Evolutionary conservation across 2,329 filamentous ascomycete species (phyloP), one percentile per base, ranked within the genome.

Genomic region (Ophiostoma sp.): DNA sequence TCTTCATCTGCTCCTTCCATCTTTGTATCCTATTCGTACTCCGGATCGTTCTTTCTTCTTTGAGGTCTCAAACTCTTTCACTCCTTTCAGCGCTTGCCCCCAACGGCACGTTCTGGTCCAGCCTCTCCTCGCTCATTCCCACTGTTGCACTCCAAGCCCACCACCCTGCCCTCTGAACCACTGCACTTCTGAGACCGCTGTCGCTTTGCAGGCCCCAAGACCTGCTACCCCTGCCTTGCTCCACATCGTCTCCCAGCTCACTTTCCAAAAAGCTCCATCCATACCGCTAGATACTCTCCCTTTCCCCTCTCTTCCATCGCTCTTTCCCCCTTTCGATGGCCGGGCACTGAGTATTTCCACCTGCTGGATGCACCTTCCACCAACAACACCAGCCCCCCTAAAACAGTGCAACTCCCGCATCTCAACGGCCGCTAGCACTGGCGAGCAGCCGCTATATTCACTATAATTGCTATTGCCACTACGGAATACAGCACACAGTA

Each of bases 231-330:
- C 50, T 70, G 68, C 50, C 50, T 42, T 39, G 50, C 68, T 70
- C 68, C 68, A 70, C 68, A 57, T 70, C 50, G 50, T 59, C 68
- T 70, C 68, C 64, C 48, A 69, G 31, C 19, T 57, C 68, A 57
- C 68, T 57, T 70, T 45, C 48, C 48, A 28, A 9, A 17, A 42
- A 66, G 36, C 36, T 28, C 36, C 59, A 42, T 48, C 42, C 63
- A 66, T 48, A 42, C 25, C 48, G 28, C 19, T 55, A 28, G 25
- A 22, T 12, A 3, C 45, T 17, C 48, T 28, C 12, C 8, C 8
- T 8, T 8, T 36, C 33, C 33, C 33, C 33, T 36, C 33, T 36
- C 33, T 4, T 36, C 33, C 33, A 36, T 36, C 2, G 19, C 68
- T 70, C 68, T 42, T 42, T 36, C 48, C 48, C 50, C 50, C 33